A percentile compares a stretch with the other conserved stretches of the same genome.
phyloP scores from a whole-genome alignment of 208 protist genomes.

The Zelonia costaricensis region DNA sequence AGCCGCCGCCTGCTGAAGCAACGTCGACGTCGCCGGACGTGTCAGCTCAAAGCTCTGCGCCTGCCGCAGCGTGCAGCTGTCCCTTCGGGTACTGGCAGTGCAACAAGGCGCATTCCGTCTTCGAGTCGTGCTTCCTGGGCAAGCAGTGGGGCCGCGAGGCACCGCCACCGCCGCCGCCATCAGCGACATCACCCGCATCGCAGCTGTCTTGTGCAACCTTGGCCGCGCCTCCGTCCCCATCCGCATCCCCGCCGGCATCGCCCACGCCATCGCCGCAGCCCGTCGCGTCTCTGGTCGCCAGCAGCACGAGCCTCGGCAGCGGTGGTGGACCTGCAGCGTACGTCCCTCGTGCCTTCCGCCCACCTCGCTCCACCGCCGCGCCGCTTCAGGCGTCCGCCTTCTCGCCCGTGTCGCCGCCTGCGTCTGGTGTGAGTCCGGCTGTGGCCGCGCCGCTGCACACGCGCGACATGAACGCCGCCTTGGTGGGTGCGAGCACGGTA shows the following conservation, averaged over 20 bases:
- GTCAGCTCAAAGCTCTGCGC: not conserved
- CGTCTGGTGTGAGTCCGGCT: too few species aligned
- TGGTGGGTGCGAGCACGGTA: not conserved
- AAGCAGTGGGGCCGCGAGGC: constrained; percentile 41
- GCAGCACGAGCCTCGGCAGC: not conserved
- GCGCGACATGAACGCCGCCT: not conserved
- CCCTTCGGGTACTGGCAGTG: constrained; percentile 67
- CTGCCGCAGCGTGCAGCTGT: constrained; percentile 16
- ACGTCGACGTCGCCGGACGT: not conserved
- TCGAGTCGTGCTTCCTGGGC: constrained; percentile 58
- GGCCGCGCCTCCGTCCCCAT: constrained; percentile 1
- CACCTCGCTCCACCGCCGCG: constrained; percentile 23
- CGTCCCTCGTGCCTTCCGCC: constrained; percentile 27
- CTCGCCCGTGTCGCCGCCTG: not conserved
- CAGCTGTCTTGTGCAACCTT: not conserved
- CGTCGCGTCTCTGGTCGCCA: too few species aligned
- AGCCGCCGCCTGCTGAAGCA: not conserved
- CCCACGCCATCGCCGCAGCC: not conserved
- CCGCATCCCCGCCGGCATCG: not conserved
- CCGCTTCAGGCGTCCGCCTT: not conserved
- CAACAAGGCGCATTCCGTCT: constrained; percentile 56
- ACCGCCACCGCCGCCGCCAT: not conserved
- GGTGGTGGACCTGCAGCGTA: constrained; percentile 3
- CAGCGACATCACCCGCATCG: not conserved
- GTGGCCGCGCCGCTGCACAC: not conserved